These are phyloP conservation scores for Globisporangium alternatum DNA, from an alignment of 352 stramenopile genomes.

Conservation along the genomic window DNA sequence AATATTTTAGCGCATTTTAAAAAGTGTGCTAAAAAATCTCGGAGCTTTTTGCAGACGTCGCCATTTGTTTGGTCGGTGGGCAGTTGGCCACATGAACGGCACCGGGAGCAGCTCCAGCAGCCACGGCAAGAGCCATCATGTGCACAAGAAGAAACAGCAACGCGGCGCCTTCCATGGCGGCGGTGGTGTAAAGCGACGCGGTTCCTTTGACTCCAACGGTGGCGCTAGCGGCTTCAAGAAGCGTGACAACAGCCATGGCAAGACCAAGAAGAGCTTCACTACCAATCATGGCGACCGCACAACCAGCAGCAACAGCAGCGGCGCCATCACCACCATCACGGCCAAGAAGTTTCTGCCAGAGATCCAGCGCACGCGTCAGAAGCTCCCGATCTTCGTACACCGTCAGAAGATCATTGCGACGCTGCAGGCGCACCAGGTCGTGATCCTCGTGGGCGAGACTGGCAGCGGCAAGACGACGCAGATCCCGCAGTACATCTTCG, in stretches of 20 bases:
- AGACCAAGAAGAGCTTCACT: neutral
- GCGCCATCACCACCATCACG: neutral
- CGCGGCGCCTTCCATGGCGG: neutral
- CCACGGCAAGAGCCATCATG: neutral
- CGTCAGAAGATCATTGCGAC: slow-evolving; percentile 65
- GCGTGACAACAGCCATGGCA: slow-evolving; percentile 1
- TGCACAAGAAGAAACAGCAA: slow-evolving; percentile 6
- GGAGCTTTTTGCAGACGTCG: neutral
- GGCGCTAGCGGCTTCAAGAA: slow-evolving; percentile 22
- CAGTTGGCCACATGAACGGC: slow-evolving; percentile 11
- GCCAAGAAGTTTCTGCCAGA: slow-evolving; percentile 23
- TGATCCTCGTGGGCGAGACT: slow-evolving; percentile 89
- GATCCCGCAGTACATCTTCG: slow-evolving; percentile 86
- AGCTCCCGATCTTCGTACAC: slow-evolving; percentile 73
- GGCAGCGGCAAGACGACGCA: slow-evolving; percentile 91
- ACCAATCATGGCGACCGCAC: neutral
- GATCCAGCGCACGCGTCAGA: slow-evolving; percentile 56
- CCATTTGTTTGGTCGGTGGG: neutral
- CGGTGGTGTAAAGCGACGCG: slow-evolving; percentile 9
- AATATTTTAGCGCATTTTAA: neutral
- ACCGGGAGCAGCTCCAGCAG: slow-evolving; percentile 11
- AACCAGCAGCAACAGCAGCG: slow-evolving; percentile 17
- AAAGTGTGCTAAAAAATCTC: neutral
- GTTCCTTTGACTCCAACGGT: slow-evolving; percentile 2
- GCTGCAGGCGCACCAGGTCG: slow-evolving; percentile 60